Conservation (phyloP, 306 rosid genomes). For the Rubus parviflorus region DNA sequence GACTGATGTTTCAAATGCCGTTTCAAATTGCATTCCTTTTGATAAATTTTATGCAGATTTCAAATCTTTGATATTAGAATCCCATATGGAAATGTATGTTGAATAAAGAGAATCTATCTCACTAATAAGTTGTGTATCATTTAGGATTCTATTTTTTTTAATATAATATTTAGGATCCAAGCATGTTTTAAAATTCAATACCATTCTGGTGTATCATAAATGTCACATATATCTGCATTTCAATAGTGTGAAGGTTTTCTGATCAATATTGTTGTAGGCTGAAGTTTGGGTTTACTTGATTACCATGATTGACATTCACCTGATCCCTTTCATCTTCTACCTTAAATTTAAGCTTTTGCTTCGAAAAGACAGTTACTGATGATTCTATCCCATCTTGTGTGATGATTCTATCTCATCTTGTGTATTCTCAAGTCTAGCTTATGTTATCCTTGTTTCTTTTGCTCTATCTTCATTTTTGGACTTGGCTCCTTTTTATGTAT, state of each 20-base stretch:
- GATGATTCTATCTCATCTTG: background rate
- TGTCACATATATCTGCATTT: background rate
- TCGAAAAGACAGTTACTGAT: background rate
- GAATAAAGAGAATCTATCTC: constrained; percentile 5
- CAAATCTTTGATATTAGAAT: background rate
- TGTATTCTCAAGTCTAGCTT: background rate
- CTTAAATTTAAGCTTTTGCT: background rate
- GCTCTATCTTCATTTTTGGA: constrained; percentile 8
- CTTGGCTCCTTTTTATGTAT: background rate
- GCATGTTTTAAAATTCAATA: background rate
- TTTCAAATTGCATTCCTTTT: constrained; percentile 13
- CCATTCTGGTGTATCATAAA: background rate
- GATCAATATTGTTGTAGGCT: background rate
- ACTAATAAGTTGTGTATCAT: constrained; percentile 13
- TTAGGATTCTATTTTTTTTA: constrained; percentile 12
- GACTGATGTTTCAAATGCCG: constrained; percentile 27
- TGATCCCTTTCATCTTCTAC: background rate
- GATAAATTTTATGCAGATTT: background rate
- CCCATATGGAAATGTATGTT: background rate
- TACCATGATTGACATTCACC: background rate
- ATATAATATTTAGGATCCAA: constrained; percentile 10
- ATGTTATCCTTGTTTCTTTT: constrained; percentile 9
- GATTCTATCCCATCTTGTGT: background rate
- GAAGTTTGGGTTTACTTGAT: background rate
- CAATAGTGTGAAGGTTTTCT: background rate